phyloP scores from a whole-genome alignment of 2,329 filamentous ascomycete species.

The Furcasterigmium furcatum region DNA sequence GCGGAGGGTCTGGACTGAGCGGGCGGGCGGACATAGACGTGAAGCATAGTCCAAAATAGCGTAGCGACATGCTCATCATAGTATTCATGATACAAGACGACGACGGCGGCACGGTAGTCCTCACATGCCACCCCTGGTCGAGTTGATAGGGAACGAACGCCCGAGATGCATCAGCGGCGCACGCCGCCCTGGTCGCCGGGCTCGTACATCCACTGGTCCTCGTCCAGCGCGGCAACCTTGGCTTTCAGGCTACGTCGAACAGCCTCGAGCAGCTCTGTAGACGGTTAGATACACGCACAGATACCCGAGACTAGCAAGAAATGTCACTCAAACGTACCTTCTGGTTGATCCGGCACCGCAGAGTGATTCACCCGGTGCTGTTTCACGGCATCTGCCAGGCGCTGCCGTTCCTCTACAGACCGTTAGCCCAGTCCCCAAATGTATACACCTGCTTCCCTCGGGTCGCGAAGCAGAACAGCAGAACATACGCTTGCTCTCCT shows the following conservation, averaged over 20 bases:
- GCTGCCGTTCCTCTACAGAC: constrained; percentile 53
- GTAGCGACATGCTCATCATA: neutral
- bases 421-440: constrained; percentile 3
- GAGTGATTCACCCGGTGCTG: constrained; percentile 56
- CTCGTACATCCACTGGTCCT: constrained; percentile 93
- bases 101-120: too few relatives aligned
- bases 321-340: constrained; percentile 9
- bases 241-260: constrained; percentile 67
- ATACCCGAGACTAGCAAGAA: constrained; percentile 1
- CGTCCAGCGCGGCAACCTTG: constrained; percentile 70
- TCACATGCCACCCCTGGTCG: too few relatives aligned
- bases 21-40: constrained; percentile 16
- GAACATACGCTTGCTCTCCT: constrained; percentile 51
- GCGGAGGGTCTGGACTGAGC: constrained; percentile 59
- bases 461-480: constrained; percentile 4
- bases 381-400: constrained; percentile 58
- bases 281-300: neutral
- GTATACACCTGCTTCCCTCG: too few relatives aligned
- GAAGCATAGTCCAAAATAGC: neutral
- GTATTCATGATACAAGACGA: neutral
- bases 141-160: neutral
- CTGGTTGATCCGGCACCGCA: constrained; percentile 57
- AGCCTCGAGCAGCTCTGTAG: constrained; percentile 63
- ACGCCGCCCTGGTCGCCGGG: constrained; percentile 43
- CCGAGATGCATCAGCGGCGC: neutral